Conservation (phyloP, 768 basidiomycete species). For the Leccinum rimulosum region DNA sequence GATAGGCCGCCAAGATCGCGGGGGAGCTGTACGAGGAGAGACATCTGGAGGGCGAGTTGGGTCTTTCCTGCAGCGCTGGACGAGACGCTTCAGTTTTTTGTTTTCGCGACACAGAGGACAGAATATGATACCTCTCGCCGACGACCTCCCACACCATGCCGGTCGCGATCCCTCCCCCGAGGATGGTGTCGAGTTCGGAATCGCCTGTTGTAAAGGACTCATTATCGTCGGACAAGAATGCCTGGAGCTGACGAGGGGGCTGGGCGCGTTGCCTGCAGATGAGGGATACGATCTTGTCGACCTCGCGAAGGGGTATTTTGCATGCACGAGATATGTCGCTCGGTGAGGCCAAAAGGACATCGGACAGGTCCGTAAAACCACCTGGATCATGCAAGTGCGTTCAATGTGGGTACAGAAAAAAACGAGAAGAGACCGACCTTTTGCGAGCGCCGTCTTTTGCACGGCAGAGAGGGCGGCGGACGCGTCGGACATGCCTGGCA, state of each 20-base stretch:
- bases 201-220: conserved; percentile 76
- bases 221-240: conserved; percentile 35
- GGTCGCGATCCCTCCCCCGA: conserved; percentile 78
- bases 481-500: conserved; percentile 4
- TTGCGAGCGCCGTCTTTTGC: conserved; percentile 37
- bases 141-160: conserved; percentile 86
- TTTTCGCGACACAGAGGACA: neutral
- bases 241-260: conserved; percentile 40
- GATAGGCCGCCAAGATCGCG: conserved; percentile 50
- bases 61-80: conserved; percentile 92
- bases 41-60: conserved; percentile 83
- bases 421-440: conserved; percentile 29
- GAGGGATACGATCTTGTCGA: conserved; percentile 47
- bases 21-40: conserved; percentile 76
- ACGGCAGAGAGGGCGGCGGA: conserved; percentile 24
- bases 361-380: conserved; percentile 44
- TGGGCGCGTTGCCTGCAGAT: conserved; percentile 46
- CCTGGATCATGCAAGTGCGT: conserved; percentile 34
- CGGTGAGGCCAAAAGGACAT: conserved; percentile 48
- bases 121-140: conserved; percentile 74
- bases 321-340: conserved; percentile 58
- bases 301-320: conserved; percentile 47
- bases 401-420: neutral
- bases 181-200: conserved; percentile 54
- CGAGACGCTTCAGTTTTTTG: conserved; percentile 1